Evolutionary conservation across 192 early-diverging fungal genomes (phyloP), one percentile per base, ranked within the genome.

Genomic region (Linnemannia hyalina): DNA sequence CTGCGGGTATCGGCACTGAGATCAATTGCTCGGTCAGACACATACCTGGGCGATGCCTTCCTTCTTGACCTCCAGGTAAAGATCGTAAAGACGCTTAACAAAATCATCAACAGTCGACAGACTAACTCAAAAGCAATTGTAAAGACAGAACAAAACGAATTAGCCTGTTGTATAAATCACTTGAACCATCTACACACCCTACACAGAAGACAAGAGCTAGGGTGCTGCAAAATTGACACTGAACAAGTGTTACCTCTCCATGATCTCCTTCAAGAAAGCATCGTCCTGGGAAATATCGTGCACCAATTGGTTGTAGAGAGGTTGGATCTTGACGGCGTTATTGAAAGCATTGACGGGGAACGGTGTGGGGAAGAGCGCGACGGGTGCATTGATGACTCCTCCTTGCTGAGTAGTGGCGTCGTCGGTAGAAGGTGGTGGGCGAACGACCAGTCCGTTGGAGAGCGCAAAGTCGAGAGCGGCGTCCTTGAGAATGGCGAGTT

Each of bases 101-200:
- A 98, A 99, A 77, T 97, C 96, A 81, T 99, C 98, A 1, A 95
- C 94, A 10, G 92, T 85, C 16, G 93, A 91, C 16, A 97, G 69
- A 69, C 95, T 96, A 52, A 82, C 35, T 26, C 29, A 44, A 65
- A 47, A 9, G 3, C 11, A 46, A 46, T 11, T 46, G 13, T 15
- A 15, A 15, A 54, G 73, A 47, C 46, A 75, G 42, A 70, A 22
- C 47, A 54, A 44, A 70, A 38, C 76, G 71, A 22, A 70, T 70
- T 70, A 38, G 69, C 69, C 3, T 46, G 9, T 41, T n/a, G 6
- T 70, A 9, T 22, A 5, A 4, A 32, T 32, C 60, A 32, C 22
- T 35, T 41, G 38, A 32, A 32, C 38, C 32, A 40, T 57, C 40
- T 29, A 72, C 47, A 11, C 69, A 49, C 9, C 26, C 18, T 22